Evolutionary conservation across 257 asterid species (phyloP), one percentile per base, ranked within the genome.

Genomic region (Apocynum venetum): DNA sequence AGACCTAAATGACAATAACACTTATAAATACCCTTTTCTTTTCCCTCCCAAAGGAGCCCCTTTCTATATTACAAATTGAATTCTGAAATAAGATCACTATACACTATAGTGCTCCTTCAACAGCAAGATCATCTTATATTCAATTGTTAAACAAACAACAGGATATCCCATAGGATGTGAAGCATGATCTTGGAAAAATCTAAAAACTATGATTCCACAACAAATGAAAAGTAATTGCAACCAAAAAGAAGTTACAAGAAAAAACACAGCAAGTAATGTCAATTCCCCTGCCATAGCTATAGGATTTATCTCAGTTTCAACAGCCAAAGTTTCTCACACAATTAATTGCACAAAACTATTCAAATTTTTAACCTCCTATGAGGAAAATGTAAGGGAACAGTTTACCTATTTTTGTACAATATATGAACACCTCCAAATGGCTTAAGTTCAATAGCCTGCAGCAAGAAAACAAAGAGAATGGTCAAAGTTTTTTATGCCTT

Each of bases 401-500:
- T 4, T 40, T 73, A 92, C 98, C 98, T 95, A 81, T 83, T 83
- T 88, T 84, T 93, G 86, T 89, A 87, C 44, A 86, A 80, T 25
- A 85, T 76, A 81, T 95, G 97, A 74, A 86, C 74, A 35, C 97
- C 96, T 73, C 96, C 97, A 85, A 91, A 88, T 35, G 97, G 94
- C 68, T 86, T 85, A 77, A 94, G 90, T 82, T 85, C 93, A 51
- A 95, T 79, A 64, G 96, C 98, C 98, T 94, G 93, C 87, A 87
- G 57, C 66, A 63, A 75, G 48, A 68, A 70, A 17, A 48, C 10
- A 68, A 76, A 74, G 76, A 74, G 65, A 64, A 77, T 64, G 49
- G 80, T 81, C 78, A 77, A 47, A 61, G 72, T 51, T 75, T 17
- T 69, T 15, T 7, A 15, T 43, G n/a, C 53, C 72, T 43, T 19